These are phyloP conservation scores for Syzygium aromaticum DNA, from an alignment of 345 rosid species.

Conservation along the genomic window DNA sequence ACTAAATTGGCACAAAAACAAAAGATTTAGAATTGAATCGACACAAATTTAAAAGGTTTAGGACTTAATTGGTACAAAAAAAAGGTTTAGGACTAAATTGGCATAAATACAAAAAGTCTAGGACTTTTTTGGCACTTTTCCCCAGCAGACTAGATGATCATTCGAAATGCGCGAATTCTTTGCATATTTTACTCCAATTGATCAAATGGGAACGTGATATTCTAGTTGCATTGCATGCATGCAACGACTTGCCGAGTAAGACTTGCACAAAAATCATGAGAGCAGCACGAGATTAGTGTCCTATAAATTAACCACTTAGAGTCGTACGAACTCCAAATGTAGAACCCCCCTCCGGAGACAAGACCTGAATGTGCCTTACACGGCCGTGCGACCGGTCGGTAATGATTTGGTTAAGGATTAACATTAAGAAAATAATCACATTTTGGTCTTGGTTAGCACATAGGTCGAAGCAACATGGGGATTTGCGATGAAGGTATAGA, in stretches of 20 bases:
- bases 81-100: too few species aligned
- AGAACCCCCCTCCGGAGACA: background rate
- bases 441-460: background rate
- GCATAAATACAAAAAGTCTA: too few species aligned
- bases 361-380: background rate
- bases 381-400: background rate
- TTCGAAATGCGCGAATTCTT: background rate
- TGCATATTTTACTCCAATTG: background rate
- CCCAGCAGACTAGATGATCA: background rate
- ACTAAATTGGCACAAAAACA: too few species aligned
- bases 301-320: background rate
- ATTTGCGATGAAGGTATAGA: background rate
- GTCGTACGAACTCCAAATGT: background rate
- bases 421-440: background rate
- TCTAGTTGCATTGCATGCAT: background rate
- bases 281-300: background rate
- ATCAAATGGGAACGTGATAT: background rate
- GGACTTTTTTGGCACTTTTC: too few species aligned
- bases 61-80: too few species aligned
- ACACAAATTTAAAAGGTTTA: too few species aligned
- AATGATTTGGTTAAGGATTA: background rate
- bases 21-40: too few species aligned
- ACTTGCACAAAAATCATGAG: accelerated
- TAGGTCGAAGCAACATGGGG: background rate
- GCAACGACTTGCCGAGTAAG: background rate